Percentiles rank a stretch among this genome's conserved stretches.
These are phyloP conservation scores for Paraconiothyrium sp. DNA, from an alignment of 2,329 filamentous ascomycete genomes.

Conservation along the genomic window DNA sequence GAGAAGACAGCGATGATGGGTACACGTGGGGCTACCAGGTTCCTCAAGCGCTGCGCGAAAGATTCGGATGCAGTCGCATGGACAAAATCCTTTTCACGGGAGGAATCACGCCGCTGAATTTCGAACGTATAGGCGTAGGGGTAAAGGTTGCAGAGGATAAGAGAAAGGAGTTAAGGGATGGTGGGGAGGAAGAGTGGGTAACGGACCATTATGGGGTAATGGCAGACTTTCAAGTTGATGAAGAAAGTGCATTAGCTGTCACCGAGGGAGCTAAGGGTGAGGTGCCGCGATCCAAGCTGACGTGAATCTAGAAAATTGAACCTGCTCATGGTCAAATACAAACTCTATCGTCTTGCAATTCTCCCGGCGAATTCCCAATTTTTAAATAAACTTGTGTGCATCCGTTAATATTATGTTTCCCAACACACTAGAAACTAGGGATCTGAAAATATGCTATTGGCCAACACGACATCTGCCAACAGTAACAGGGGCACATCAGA, in stretches of 20 bases:
- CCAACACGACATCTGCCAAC: too few species aligned
- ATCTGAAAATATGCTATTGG: too few species aligned
- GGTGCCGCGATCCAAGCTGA: conserved; percentile 1
- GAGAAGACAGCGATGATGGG: conserved; percentile 61
- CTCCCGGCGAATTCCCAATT: background rate
- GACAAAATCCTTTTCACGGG: conserved; percentile 64
- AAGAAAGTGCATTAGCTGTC: conserved; percentile 16
- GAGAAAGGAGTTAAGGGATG: conserved; percentile 34
- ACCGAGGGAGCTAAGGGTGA: background rate
- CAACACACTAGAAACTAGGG: too few species aligned
- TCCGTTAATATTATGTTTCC: too few species aligned
- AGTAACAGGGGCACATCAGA: too few species aligned
- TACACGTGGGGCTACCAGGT: conserved; percentile 69
- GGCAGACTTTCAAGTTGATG: conserved; percentile 36
- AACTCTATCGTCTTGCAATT: background rate
- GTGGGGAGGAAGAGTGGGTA: conserved; percentile 58
- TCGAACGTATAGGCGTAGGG: conserved; percentile 60
- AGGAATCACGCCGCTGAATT: conserved; percentile 36
- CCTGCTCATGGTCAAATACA: too few species aligned
- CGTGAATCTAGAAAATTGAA: background rate
- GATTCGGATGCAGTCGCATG: conserved; percentile 63
- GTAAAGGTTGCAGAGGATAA: conserved; percentile 54
- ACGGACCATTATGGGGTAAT: conserved; percentile 62
- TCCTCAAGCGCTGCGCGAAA: conserved; percentile 49
- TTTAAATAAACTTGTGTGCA: background rate